Percentiles rank a stretch among this genome's conserved stretches.
These are phyloP conservation scores for Boechera retrofracta DNA, from an alignment of 345 rosid genomes.

Conservation along the genomic window DNA sequence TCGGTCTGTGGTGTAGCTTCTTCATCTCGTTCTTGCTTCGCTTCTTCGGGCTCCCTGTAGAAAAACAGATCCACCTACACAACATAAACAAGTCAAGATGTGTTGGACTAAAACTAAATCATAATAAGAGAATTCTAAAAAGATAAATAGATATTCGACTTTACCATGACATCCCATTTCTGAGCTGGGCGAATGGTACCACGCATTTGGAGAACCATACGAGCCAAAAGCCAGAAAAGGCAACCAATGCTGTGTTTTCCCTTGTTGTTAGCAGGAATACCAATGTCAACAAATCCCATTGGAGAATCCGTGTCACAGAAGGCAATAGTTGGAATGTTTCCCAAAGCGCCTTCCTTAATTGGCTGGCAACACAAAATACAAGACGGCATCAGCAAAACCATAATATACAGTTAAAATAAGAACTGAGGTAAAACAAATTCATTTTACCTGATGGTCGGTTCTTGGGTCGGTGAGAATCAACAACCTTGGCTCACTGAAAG, in stretches of 20 bases:
- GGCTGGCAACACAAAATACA: constrained; percentile 55
- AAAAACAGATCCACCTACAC: constrained; percentile 69
- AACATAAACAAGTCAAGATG: constrained; percentile 45
- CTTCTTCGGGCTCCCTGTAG: constrained; percentile 75
- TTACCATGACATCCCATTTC: constrained; percentile 84
- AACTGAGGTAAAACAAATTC: neutral
- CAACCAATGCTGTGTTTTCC: constrained; percentile 94
- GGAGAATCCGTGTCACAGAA: constrained; percentile 95
- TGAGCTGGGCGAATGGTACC: constrained; percentile 75
- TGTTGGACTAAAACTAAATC: neutral
- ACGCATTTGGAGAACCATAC: constrained; percentile 94
- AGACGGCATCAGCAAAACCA: neutral
- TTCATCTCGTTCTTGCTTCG: constrained; percentile 56
- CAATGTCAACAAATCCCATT: constrained; percentile 81
- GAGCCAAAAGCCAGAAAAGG: constrained; percentile 81
- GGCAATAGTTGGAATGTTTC: constrained; percentile 87
- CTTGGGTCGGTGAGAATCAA: constrained; percentile 89
- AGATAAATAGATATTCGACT: neutral
- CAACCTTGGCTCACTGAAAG: constrained; percentile 85
- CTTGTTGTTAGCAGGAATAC: constrained; percentile 92
- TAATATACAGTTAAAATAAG: neutral
- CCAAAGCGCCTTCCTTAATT: constrained; percentile 88
- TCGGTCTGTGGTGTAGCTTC: constrained; percentile 40
- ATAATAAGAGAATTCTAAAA: constrained; percentile 19
- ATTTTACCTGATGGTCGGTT: constrained; percentile 83